Conservation (phyloP, 2,329 filamentous ascomycete genomes). For the Exophiala aquamarina region DNA sequence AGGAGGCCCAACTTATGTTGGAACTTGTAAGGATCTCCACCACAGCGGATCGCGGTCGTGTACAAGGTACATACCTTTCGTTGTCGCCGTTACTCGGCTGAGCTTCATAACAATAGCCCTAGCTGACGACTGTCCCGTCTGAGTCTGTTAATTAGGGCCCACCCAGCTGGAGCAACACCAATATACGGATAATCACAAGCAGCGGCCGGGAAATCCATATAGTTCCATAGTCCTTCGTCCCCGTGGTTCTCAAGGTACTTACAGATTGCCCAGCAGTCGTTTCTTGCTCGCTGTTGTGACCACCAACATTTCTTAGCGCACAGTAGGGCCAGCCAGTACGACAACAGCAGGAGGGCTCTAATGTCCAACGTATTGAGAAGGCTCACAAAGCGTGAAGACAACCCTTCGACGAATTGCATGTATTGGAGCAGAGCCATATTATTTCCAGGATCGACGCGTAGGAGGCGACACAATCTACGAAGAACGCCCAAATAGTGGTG, state of each 20-base stretch:
- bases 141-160: neutral
- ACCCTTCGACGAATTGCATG: slow-evolving; percentile 9
- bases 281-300: slow-evolving; percentile 1
- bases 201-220: slow-evolving; percentile 10
- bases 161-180: neutral
- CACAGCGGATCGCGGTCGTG: too few relatives aligned
- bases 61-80: too few relatives aligned
- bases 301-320: slow-evolving; percentile 12
- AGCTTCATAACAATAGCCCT: too few relatives aligned
- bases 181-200: slow-evolving; percentile 11
- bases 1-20: too few relatives aligned
- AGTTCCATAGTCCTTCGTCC: slow-evolving; percentile 7
- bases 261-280: slow-evolving; percentile 11
- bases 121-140: neutral
- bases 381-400: slow-evolving; percentile 4
- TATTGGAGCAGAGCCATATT: slow-evolving; percentile 4
- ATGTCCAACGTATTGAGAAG: slow-evolving; percentile 8
- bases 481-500: slow-evolving; percentile 3
- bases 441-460: slow-evolving; percentile 2
- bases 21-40: too few relatives aligned
- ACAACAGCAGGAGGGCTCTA: slow-evolving; percentile 9
- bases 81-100: too few relatives aligned
- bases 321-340: slow-evolving; percentile 12
- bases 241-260: slow-evolving; percentile 3
- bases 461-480: slow-evolving; percentile 8